A percentile compares a stretch with the other conserved stretches of the same genome.
phyloP scores from a whole-genome alignment of 345 rosid species.

The Brassica juncea region DNA sequence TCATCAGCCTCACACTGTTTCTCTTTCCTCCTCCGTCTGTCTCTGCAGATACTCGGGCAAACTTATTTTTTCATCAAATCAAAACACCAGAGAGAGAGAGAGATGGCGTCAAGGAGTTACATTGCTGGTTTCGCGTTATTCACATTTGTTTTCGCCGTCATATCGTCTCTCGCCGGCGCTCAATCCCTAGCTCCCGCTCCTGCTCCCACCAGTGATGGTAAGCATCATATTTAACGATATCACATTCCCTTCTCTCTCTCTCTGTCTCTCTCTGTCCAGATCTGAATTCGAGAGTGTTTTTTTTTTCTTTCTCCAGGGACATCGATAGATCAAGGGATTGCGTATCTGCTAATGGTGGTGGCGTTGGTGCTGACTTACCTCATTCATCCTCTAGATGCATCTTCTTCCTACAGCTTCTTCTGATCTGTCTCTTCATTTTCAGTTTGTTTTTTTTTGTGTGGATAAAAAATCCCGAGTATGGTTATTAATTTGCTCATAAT shows the following conservation, averaged over 20 bases:
- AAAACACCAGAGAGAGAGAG: conserved; percentile 1
- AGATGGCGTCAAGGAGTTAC: conserved; percentile 27
- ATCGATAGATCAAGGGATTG: conserved; percentile 74
- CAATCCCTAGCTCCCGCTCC: conserved; percentile 58
- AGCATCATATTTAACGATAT: background rate
- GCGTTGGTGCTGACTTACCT: conserved; percentile 72
- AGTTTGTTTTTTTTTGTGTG: background rate
- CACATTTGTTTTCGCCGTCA: conserved; percentile 42
- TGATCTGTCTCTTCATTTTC: conserved; percentile 14
- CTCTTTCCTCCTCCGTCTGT: conserved; percentile 1
- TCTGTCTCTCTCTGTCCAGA: conserved; percentile 17
- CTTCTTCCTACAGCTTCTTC: conserved; percentile 45
- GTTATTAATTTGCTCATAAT: background rate
- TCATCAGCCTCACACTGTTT: background rate
- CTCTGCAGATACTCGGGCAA: conserved; percentile 36
- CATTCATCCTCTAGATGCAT: conserved; percentile 61
- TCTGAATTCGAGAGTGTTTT: conserved; percentile 16
- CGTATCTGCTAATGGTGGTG: conserved; percentile 69
- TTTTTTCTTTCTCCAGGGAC: conserved; percentile 45
- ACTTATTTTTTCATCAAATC: conserved; percentile 8
- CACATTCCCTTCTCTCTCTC: background rate
- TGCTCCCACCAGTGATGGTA: conserved; percentile 70
- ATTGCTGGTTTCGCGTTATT: conserved; percentile 30
- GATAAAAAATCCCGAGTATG: conserved; percentile 22
- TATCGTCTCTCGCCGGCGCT: conserved; percentile 42